A percentile compares a stretch with the other conserved stretches of the same genome.
Evolutionary conservation across 140 eudicot genomes (phyloP).

Genomic region (Senecio squalidus): DNA sequence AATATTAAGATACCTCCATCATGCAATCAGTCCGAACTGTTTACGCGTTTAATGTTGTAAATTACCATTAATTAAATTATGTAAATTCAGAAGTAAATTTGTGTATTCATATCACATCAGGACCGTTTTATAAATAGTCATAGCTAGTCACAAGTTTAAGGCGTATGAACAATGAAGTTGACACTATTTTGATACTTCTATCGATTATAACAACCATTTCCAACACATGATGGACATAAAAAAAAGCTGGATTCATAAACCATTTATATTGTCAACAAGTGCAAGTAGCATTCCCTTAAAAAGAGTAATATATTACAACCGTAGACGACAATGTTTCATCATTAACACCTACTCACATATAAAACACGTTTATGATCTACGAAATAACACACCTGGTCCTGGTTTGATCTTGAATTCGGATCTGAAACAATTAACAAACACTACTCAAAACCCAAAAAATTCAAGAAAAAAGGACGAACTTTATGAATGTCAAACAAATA

Average conservation of each 20-base stretch:
- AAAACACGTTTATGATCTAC: conserved; percentile 6
- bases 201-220: neutral
- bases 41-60: neutral
- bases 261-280: neutral
- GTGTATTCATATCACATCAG: too few relatives aligned
- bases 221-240: neutral
- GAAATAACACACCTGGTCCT: conserved; percentile 15
- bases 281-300: neutral
- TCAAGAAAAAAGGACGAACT: neutral
- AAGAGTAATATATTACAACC: neutral
- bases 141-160: too few relatives aligned
- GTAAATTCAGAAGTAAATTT: too few relatives aligned
- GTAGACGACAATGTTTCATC: neutral
- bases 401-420: conserved; percentile 16
- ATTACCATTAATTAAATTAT: neutral
- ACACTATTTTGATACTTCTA: neutral
- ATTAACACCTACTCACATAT: neutral
- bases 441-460: conserved; percentile 11
- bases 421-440: conserved; percentile 21
- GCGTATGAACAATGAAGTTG: neutral
- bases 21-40: conserved; percentile 7
- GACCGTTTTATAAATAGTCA: too few relatives aligned
- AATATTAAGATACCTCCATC: conserved; percentile 28
- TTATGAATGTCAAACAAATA: neutral
- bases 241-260: neutral